Conservation (phyloP, 257 asterid genomes). For the Forsythia suspensa region DNA sequence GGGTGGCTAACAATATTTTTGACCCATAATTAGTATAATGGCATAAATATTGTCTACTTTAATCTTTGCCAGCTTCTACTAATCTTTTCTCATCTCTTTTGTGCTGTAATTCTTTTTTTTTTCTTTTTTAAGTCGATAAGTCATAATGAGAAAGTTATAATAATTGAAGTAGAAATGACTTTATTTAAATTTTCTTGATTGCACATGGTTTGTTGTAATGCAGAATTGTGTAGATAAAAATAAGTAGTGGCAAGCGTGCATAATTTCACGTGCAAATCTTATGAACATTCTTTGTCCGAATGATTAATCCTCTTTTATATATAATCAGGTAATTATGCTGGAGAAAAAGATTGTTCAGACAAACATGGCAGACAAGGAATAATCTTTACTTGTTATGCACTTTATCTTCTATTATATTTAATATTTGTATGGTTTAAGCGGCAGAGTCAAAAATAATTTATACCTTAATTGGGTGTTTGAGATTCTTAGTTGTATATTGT, state of each 20-base stretch:
- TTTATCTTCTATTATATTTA: too few species aligned
- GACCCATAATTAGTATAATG: too few species aligned
- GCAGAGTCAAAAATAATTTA: too few species aligned
- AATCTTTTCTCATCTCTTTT: neutral
- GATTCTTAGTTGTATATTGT: too few species aligned
- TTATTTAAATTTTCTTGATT: too few species aligned
- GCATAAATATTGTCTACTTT: too few species aligned
- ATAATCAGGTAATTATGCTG: conserved; percentile 23
- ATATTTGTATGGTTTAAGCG: too few species aligned
- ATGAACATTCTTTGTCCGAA: conserved; percentile 25
- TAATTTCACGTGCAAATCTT: conserved; percentile 27
- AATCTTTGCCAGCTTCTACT: neutral
- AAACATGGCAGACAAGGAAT: conserved; percentile 49
- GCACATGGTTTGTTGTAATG: neutral
- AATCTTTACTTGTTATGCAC: conserved; percentile 3
- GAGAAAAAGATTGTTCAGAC: conserved; percentile 36
- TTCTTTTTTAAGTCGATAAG: neutral
- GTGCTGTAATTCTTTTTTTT: neutral
- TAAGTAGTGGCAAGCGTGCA: conserved; percentile 15
- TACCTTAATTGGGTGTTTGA: too few species aligned
- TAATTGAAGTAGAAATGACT: too few species aligned
- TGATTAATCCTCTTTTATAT: conserved; percentile 9
- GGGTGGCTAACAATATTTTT: too few species aligned
- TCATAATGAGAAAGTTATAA: neutral
- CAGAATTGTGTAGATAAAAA: neutral